phyloP scores from a whole-genome alignment of 768 basidiomycete genomes.

The Tricholoma matsutake region DNA sequence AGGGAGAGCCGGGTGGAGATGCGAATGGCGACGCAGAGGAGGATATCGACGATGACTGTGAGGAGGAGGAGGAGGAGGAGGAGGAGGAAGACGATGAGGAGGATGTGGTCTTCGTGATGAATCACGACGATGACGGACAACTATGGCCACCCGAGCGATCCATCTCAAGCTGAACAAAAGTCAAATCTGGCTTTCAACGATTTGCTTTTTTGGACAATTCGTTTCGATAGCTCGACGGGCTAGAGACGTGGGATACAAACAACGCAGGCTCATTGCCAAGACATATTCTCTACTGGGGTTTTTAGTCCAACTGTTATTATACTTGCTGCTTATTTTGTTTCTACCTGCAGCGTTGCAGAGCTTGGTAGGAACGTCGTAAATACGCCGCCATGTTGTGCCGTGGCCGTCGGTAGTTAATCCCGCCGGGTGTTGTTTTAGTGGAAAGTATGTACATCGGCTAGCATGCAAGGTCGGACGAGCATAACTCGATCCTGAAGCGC shows the following conservation, averaged over 20 bases:
- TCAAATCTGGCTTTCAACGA: constrained; percentile 8
- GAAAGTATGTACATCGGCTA: not conserved
- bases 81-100: constrained; percentile 69
- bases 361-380: not conserved
- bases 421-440: not conserved
- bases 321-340: not conserved
- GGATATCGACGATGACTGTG: constrained; percentile 29
- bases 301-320: not conserved
- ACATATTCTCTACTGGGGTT: not conserved
- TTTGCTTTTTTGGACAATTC: constrained; percentile 9
- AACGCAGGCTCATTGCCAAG: not conserved
- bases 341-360: not conserved
- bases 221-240: not conserved
- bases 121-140: constrained; percentile 31
- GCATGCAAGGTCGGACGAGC: not conserved
- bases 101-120: constrained; percentile 70
- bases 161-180: constrained; percentile 15
- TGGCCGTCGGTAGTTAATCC: not conserved
- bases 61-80: constrained; percentile 46
- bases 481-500: not conserved
- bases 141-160: constrained; percentile 28
- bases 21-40: constrained; percentile 20
- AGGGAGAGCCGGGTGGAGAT: constrained; percentile 6
- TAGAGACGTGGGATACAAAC: not conserved
- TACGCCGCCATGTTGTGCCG: not conserved